These are phyloP conservation scores for Cutaneotrichosporon sp. DNA, from an alignment of 1,284 basidiomycete species.

Conservation along the genomic window DNA sequence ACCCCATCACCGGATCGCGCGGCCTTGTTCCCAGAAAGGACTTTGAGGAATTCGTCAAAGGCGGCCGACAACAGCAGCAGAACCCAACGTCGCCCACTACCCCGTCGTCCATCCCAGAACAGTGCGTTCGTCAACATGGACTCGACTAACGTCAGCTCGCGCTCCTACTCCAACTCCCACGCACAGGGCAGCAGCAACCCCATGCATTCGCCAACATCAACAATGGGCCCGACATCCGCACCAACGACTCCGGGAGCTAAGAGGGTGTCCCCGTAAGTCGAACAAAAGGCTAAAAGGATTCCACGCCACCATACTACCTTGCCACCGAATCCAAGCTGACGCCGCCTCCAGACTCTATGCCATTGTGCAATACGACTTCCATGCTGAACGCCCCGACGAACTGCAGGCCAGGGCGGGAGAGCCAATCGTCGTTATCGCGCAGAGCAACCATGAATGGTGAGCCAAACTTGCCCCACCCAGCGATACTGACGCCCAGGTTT, in stretches of 20 bases:
- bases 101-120: neutral
- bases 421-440: slow-evolving; percentile 66
- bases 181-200: neutral
- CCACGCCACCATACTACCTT: too few relatives aligned
- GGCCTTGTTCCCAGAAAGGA: slow-evolving; percentile 79
- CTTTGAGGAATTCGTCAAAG: slow-evolving; percentile 85
- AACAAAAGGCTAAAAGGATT: too few relatives aligned
- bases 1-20: slow-evolving; percentile 84
- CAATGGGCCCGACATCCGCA: slow-evolving; percentile 2
- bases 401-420: slow-evolving; percentile 92
- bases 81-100: neutral
- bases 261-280: slow-evolving; percentile 22
- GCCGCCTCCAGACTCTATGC: slow-evolving; percentile 67
- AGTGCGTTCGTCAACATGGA: neutral
- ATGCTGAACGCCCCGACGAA: slow-evolving; percentile 91
- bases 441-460: slow-evolving; percentile 51
- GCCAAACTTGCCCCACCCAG: slow-evolving; percentile 10
- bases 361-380: slow-evolving; percentile 90
- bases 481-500: slow-evolving; percentile 48
- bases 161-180: slow-evolving; percentile 3
- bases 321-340: too few relatives aligned
- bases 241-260: slow-evolving; percentile 14
- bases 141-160: slow-evolving; percentile 2
- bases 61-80: slow-evolving; percentile 34
- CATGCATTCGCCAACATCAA: slow-evolving; percentile 7